Evolutionary conservation across 768 basidiomycete species (phyloP), one percentile per base, ranked within the genome.

Genomic region (Tulasnella sp.): DNA sequence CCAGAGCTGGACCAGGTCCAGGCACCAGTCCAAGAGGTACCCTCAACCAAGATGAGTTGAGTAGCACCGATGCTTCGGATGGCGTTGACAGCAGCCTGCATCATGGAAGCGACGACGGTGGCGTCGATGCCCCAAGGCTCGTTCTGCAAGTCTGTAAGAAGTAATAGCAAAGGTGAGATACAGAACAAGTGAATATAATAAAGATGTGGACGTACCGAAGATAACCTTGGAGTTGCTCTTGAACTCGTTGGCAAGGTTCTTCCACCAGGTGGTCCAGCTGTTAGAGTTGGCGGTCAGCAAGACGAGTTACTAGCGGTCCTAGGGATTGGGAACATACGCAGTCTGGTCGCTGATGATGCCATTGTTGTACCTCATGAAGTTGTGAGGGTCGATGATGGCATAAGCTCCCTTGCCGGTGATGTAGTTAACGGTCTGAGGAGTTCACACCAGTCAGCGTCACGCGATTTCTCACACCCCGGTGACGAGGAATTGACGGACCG

Each of bases 1-100:
- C 91, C 90, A 40, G 89, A 90, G 31, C 87, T 86, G 9, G 85
- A 85, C 90, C 90, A 91, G 24, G 89, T 88, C 90, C 90, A 90
- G 46, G 90, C 90, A 80, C 90, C 91, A 80, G 90, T 91, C 85
- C 86, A 91, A 62, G 88, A 83, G 1, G 84, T 86, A 40, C 86
- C 89, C 87, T 84, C 85, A 42, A 84, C 82, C 46, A 85, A 84
- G 80, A 88, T 87, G 42, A 86, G 83, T 81, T 88, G 87, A 8
- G 85, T 92, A 27, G 92, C 92, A 80, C 92, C 92, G 52, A 86
- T 86, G 16, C 89, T 84, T 82, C 92, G 88, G 82, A 93, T 91
- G 81, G 89, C 91, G 82, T 91, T 90, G 80, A 93, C 86, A 8
- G 90, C 91, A 62, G 89, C 90, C 88, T 92, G 92, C 84, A 88